Conservation (phyloP, 805 yeast genomes). For the Saturnispora ahearnii region DNA sequence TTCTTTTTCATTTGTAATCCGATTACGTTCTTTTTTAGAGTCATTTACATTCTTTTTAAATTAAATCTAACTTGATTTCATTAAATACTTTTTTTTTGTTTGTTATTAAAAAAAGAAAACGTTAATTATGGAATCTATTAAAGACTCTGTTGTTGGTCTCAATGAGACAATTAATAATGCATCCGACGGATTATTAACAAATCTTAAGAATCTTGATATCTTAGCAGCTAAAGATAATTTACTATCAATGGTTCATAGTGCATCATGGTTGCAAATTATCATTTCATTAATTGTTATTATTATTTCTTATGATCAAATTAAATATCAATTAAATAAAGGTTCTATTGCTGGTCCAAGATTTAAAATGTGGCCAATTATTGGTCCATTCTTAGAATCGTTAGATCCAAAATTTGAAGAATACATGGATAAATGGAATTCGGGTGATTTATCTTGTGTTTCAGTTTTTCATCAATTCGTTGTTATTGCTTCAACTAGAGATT, state of each 20-base stretch:
- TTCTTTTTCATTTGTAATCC: not conserved
- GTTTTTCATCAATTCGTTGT: constrained; percentile 97
- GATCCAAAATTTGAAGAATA: constrained; percentile 96
- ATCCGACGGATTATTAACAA: not conserved
- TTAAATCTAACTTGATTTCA: not conserved
- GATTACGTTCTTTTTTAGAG: not conserved
- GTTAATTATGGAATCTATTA: constrained; percentile 13
- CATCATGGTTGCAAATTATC: constrained; percentile 46
- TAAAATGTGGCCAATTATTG: constrained; percentile 91
- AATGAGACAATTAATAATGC: not conserved
- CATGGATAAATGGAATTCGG: constrained; percentile 87
- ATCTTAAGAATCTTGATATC: not conserved
- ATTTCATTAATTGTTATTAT: constrained; percentile 38
- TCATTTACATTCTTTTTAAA: not conserved
- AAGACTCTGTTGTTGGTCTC: constrained; percentile 14
- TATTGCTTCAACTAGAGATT: constrained; percentile 80
- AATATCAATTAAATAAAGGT: constrained; percentile 76
- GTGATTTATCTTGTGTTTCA: constrained; percentile 92
- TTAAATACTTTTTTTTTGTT: not conserved
- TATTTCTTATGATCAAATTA: constrained; percentile 63
- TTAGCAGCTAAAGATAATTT: not conserved
- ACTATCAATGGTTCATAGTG: not conserved
- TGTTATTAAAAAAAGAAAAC: constrained; percentile 1
- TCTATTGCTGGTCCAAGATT: constrained; percentile 80
- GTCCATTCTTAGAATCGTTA: constrained; percentile 88